These are phyloP conservation scores for Iberis pinnata DNA, from an alignment of 345 rosid genomes.

Conservation along the genomic window DNA sequence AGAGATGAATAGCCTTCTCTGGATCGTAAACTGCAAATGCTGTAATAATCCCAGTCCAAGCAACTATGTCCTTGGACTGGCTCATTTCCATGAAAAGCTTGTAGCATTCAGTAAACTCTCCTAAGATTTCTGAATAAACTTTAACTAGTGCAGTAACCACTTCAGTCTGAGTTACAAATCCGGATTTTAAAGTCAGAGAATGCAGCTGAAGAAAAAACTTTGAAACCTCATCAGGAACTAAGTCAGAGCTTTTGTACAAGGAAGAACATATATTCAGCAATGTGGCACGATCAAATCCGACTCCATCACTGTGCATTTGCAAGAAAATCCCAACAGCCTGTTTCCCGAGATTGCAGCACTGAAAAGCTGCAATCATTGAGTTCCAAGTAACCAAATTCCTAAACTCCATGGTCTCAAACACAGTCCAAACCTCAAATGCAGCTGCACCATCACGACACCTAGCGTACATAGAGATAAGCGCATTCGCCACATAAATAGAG, in stretches of 20 bases:
- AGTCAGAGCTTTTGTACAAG: slow-evolving; percentile 37
- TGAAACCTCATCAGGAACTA: slow-evolving; percentile 32
- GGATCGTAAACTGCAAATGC: slow-evolving; percentile 67
- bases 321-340: slow-evolving; percentile 41
- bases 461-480: slow-evolving; percentile 66
- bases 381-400: slow-evolving; percentile 67
- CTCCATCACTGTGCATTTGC: slow-evolving; percentile 44
- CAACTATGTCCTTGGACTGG: slow-evolving; percentile 43
- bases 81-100: slow-evolving; percentile 51
- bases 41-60: slow-evolving; percentile 77
- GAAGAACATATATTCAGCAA: slow-evolving; percentile 60
- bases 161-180: slow-evolving; percentile 47
- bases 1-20: slow-evolving; percentile 53
- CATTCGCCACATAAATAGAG: slow-evolving; percentile 55
- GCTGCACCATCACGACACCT: slow-evolving; percentile 31
- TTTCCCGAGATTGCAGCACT: slow-evolving; percentile 35
- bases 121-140: slow-evolving; percentile 62
- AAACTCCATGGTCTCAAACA: slow-evolving; percentile 43
- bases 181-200: slow-evolving; percentile 47
- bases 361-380: slow-evolving; percentile 72
- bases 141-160: slow-evolving; percentile 68
- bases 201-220: slow-evolving; percentile 54
- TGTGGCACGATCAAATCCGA: slow-evolving; percentile 66
- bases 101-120: slow-evolving; percentile 47
- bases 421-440: slow-evolving; percentile 51